Evolutionary conservation across 148 eudicot species (phyloP).

Genomic region (Camellia japonica): DNA sequence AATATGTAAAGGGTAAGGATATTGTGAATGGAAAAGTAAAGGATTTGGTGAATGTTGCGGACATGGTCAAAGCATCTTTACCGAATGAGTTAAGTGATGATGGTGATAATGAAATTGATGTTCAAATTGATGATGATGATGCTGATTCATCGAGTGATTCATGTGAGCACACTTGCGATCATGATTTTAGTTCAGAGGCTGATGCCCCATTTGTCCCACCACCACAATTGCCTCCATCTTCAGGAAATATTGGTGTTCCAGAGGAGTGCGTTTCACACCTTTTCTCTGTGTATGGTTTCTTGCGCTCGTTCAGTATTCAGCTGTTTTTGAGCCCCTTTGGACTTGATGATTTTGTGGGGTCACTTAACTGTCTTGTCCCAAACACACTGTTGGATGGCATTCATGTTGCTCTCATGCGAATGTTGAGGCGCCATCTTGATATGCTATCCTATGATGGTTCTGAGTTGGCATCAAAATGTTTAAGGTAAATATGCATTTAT

Average conservation of each 20-base stretch:
- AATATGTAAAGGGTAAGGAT: constrained; percentile 21
- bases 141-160: constrained; percentile 56
- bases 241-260: constrained; percentile 76
- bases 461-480: constrained; percentile 70
- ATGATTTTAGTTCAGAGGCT: constrained; percentile 5
- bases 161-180: constrained; percentile 46
- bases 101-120: constrained; percentile 29
- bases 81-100: constrained; percentile 18
- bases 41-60: neutral
- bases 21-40: neutral
- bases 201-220: constrained; percentile 35
- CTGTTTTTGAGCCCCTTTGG: constrained; percentile 82
- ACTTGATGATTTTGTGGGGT: constrained; percentile 91
- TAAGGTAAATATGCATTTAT: constrained; percentile 47
- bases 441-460: constrained; percentile 62
- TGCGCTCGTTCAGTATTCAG: constrained; percentile 71
- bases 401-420: constrained; percentile 82
- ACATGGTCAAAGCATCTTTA: constrained; percentile 8
- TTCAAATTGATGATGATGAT: constrained; percentile 23
- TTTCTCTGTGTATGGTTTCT: constrained; percentile 74
- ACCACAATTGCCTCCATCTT: constrained; percentile 76
- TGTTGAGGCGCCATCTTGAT: constrained; percentile 64
- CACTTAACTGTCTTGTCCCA: constrained; percentile 60
- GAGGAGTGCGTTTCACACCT: constrained; percentile 80
- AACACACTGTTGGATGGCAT: constrained; percentile 81